phyloP scores from a whole-genome alignment of 2,329 filamentous ascomycete species.

The Sporothrix phasma region DNA sequence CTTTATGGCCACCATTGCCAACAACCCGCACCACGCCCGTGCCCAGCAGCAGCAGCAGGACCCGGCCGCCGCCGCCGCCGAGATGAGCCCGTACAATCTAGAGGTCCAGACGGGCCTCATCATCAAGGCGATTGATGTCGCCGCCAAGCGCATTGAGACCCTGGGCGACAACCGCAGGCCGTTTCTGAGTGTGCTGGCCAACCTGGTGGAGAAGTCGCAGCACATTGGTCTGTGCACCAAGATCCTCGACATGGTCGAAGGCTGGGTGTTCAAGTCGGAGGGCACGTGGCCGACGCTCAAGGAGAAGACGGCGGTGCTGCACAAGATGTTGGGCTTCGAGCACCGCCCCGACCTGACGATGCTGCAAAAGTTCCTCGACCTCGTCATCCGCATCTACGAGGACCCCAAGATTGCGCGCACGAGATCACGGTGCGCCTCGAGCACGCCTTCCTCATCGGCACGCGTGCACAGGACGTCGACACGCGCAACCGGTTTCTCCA shows the following conservation, averaged over 20 bases:
- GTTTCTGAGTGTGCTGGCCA: slow-evolving; percentile 89
- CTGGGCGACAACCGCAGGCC: slow-evolving; percentile 84
- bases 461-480: slow-evolving; percentile 82
- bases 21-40: slow-evolving; percentile 27
- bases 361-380: slow-evolving; percentile 83
- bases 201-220: slow-evolving; percentile 87
- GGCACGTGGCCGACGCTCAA: slow-evolving; percentile 96
- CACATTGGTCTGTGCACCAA: slow-evolving; percentile 82
- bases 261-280: slow-evolving; percentile 90
- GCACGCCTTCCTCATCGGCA: slow-evolving; percentile 94
- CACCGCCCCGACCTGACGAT: slow-evolving; percentile 71
- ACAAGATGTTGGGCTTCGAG: slow-evolving; percentile 97
- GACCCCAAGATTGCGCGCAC: slow-evolving; percentile 92
- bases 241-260: slow-evolving; percentile 86
- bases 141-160: slow-evolving; percentile 83
- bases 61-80: slow-evolving; percentile 41
- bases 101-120: slow-evolving; percentile 87
- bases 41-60: slow-evolving; percentile 39
- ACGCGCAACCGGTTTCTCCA: slow-evolving; percentile 96
- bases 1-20: slow-evolving; percentile 39
- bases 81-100: slow-evolving; percentile 65
- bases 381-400: slow-evolving; percentile 97
- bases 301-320: slow-evolving; percentile 96
- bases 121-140: slow-evolving; percentile 89
- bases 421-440: slow-evolving; percentile 92